Percentiles rank a stretch among this genome's conserved stretches.
Conservation (phyloP, 495 filamentous ascomycete genomes). For the Endocarpon pusillum region DNA sequence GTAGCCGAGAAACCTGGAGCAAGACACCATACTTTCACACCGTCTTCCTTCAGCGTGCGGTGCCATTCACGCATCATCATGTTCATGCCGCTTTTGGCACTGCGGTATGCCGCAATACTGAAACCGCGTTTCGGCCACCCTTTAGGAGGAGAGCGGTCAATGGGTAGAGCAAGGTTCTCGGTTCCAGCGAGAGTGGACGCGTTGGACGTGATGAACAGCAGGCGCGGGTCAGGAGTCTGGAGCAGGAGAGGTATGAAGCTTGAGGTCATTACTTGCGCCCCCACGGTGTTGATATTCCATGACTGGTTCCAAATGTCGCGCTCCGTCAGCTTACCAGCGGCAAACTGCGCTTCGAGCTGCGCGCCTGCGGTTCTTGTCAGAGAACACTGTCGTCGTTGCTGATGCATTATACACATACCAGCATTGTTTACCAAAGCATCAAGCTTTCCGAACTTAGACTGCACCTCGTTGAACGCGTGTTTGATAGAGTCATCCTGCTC, state of each 20-base stretch:
- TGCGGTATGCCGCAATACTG: slow-evolving; percentile 26
- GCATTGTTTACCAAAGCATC: slow-evolving; percentile 39
- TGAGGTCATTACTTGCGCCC: slow-evolving; percentile 30
- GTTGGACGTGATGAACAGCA: slow-evolving; percentile 34
- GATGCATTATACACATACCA: slow-evolving; percentile 11
- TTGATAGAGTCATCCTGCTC: slow-evolving; percentile 34
- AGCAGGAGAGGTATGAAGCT: slow-evolving; percentile 30
- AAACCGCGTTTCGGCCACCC: slow-evolving; percentile 29
- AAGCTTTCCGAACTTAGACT: slow-evolving; percentile 21
- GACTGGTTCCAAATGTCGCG: slow-evolving; percentile 31
- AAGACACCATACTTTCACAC: slow-evolving; percentile 40
- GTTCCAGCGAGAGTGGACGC: slow-evolving; percentile 26
- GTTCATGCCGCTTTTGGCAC: slow-evolving; percentile 41
- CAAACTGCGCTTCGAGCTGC: slow-evolving; percentile 18
- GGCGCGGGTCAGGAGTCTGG: slow-evolving; percentile 22
- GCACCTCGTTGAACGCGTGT: slow-evolving; percentile 18
- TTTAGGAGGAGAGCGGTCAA: slow-evolving; percentile 20
- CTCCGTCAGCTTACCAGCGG: slow-evolving; percentile 15
- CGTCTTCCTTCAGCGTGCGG: slow-evolving; percentile 33
- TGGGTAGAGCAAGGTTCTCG: slow-evolving; percentile 7
- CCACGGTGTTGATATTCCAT: slow-evolving; percentile 38
- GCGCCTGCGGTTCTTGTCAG: slow-evolving; percentile 12
- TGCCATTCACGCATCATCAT: slow-evolving; percentile 49
- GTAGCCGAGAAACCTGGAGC: slow-evolving; percentile 41
- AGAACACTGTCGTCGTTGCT: neutral